Evolutionary conservation across 202 grass and related monocot genomes (phyloP).

Genomic region (Digitaria exilis): DNA sequence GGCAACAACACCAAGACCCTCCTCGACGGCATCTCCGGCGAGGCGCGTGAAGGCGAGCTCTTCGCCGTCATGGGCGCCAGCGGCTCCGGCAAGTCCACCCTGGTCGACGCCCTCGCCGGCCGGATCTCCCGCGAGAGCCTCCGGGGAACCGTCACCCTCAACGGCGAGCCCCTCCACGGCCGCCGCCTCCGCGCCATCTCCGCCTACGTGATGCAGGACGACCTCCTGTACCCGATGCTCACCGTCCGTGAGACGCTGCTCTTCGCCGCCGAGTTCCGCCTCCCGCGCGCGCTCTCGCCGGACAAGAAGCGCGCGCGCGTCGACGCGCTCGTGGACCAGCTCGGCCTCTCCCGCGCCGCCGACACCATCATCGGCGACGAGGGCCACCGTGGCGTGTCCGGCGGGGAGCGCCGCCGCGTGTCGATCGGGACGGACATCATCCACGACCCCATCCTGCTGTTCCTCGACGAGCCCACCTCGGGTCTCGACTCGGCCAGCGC

Average conservation of each 20-base stretch:
- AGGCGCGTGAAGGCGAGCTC: conserved; percentile 62
- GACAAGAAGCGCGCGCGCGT: not conserved
- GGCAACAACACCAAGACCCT: conserved; percentile 54
- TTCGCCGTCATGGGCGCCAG: conserved; percentile 83
- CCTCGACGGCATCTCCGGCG: conserved; percentile 61
- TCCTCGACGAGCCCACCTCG: conserved; percentile 89
- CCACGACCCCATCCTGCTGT: conserved; percentile 82
- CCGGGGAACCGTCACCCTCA: conserved; percentile 52
- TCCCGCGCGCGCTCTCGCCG: conserved; percentile 36
- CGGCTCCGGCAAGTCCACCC: conserved; percentile 80
- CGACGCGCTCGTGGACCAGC: conserved; percentile 65
- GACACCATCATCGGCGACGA: conserved; percentile 96
- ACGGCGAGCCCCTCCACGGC: conserved; percentile 63
- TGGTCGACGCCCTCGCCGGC: conserved; percentile 69
- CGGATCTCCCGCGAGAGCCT: conserved; percentile 66
- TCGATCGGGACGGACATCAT: conserved; percentile 87
- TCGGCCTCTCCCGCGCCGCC: conserved; percentile 49
- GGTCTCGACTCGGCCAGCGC: conserved; percentile 81
- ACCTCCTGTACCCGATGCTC: conserved; percentile 91
- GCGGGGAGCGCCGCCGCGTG: conserved; percentile 68
- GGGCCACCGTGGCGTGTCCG: conserved; percentile 79
- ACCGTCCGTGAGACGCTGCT: conserved; percentile 76
- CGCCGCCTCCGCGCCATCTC: conserved; percentile 63
- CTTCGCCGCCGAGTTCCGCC: conserved; percentile 79
- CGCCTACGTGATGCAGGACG: conserved; percentile 91